Percentiles rank a stretch among this genome's conserved stretches.
phyloP scores from a whole-genome alignment of 148 eudicot species.

The Camellia japonica region DNA sequence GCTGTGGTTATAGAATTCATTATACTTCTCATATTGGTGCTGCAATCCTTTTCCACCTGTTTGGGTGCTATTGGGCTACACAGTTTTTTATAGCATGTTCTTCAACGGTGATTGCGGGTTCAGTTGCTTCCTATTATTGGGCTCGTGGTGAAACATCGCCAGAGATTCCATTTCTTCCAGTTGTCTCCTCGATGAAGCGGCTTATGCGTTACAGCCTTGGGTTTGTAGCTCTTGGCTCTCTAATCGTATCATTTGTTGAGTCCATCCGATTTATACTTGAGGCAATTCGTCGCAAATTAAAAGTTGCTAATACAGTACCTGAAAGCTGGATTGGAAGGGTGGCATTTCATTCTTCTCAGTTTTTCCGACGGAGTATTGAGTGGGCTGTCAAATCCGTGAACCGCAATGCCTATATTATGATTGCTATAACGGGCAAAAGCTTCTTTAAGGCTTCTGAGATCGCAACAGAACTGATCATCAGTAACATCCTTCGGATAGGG shows the following conservation, averaged over 20 bases:
- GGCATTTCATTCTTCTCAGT: conserved; percentile 53
- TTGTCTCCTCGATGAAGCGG: conserved; percentile 91
- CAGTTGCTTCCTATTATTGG: conserved; percentile 99
- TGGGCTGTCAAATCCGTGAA: conserved; percentile 88
- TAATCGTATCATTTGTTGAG: conserved; percentile 70
- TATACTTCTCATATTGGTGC: conserved; percentile 84
- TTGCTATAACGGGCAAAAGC: conserved; percentile 94
- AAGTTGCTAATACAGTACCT: conserved; percentile 57
- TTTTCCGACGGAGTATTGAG: conserved; percentile 58
- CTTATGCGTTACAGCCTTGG: conserved; percentile 78
- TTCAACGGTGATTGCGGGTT: conserved; percentile 91
- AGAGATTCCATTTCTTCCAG: conserved; percentile 83
- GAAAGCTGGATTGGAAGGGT: conserved; percentile 61
- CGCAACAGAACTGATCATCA: conserved; percentile 84
- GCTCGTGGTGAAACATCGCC: conserved; percentile 73
- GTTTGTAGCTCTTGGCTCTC: conserved; percentile 86
- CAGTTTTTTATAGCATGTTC: conserved; percentile 78
- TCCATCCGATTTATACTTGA: conserved; percentile 78
- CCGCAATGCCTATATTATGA: conserved; percentile 95
- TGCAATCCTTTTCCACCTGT: conserved; percentile 81
- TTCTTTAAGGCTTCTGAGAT: conserved; percentile 90
- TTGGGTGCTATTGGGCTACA: conserved; percentile 95
- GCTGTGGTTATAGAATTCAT: conserved; percentile 80
- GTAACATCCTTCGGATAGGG: conserved; percentile 83
- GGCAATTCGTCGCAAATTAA: conserved; percentile 76